These are phyloP conservation scores for Mimosa bimucronata DNA, from an alignment of 306 rosid genomes.

Conservation along the genomic window DNA sequence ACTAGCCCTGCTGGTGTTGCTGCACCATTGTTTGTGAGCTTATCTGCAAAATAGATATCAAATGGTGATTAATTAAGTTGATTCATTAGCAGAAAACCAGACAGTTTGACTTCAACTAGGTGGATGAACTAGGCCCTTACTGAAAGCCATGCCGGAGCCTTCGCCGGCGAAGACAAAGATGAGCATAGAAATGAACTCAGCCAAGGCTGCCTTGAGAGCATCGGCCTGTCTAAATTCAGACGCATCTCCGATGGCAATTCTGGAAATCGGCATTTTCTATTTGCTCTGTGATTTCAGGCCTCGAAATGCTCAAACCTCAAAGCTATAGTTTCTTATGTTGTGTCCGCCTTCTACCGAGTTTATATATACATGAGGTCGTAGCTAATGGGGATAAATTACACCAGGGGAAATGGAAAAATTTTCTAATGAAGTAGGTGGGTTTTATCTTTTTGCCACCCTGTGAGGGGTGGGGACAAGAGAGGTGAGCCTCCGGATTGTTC, in stretches of 20 bases:
- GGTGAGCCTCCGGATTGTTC: slow-evolving; percentile 53
- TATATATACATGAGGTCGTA: slow-evolving; percentile 30
- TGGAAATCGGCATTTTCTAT: slow-evolving; percentile 55
- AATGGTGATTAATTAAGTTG: background rate
- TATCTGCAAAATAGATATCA: slow-evolving; percentile 39
- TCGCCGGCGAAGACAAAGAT: slow-evolving; percentile 76
- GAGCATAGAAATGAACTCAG: slow-evolving; percentile 75
- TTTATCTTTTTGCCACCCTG: background rate
- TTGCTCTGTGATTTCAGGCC: background rate
- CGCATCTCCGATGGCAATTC: slow-evolving; percentile 56
- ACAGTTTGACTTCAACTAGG: background rate
- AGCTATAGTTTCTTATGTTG: background rate
- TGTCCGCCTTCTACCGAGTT: background rate
- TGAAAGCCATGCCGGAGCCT: slow-evolving; percentile 71
- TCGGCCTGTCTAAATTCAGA: slow-evolving; percentile 49
- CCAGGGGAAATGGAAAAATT: background rate
- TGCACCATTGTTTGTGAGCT: slow-evolving; percentile 55
- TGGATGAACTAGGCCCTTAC: slow-evolving; percentile 41
- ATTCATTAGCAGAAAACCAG: background rate
- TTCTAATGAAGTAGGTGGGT: background rate
- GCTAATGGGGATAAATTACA: background rate
- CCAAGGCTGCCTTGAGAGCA: slow-evolving; percentile 62
- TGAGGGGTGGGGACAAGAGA: background rate
- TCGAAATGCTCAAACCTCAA: background rate
- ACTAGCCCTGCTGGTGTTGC: slow-evolving; percentile 65